Base-by-base conservation (phyloP, 1,284 basidiomycete species). In the Fomitiporia mediterranea region DNA sequence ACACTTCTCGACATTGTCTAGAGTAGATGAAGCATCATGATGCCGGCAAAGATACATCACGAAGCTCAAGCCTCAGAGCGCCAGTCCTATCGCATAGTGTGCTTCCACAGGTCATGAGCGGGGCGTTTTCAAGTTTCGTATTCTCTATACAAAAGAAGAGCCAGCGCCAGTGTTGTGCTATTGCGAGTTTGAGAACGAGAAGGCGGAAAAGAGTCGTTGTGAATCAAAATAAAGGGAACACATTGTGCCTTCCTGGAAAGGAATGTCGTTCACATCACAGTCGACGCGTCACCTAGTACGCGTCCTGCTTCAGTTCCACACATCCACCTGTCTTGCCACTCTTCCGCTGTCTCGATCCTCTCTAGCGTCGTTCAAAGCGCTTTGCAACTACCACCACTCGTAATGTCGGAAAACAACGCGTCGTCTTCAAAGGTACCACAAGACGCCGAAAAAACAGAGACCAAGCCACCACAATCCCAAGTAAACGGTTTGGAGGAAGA, bases 401-500 rank as follows among this genome's bases (percentile, higher is more conserved):
- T 23, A 2, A 60, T 60, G 58, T 56, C 58, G 1, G 47, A 50
- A 23, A 43, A 21, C 8, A 48, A 56, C 44, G 39, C 57, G 21
- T 51, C 57, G 5, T 53, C 56, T 9, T 60, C 58, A 9, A 60
- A 56, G 35, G 27, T 38, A 19, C 35, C 58, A 2, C 49, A 46
- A 23, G 13, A 50, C 23, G 55, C 53, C 21, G 58, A 53, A 27
- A 23, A 60, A 37, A 56, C 48, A 21, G 25, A 46, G 11, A 53
- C 60, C 58, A 60, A 64, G 51, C 55, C 55, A 42, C 49, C 60
- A 25, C 61, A 64, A 28, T 72, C 76, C 4, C 79, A 83, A 60
- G 79, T 91, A 1, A 86, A 86, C 38, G 83, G 88, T 11, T 72
- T 91, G 3, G 89, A 91, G 66, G 89, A 91, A 67, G 89, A 91